Base-by-base conservation (phyloP, 1,139 yeast species). In the Yamadazyma diddensiae region DNA sequence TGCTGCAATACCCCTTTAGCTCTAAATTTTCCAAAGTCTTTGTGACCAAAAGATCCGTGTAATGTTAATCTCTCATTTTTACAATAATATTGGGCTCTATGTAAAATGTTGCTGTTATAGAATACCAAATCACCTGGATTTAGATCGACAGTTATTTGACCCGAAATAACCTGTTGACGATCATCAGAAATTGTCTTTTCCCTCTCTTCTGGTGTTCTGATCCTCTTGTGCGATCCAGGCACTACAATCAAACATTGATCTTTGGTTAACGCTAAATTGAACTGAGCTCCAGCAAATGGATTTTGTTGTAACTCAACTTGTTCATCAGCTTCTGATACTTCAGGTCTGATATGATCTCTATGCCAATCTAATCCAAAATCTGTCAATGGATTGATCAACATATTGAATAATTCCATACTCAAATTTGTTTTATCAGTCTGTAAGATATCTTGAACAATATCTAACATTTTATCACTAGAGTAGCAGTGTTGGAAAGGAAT, bases 321-420 rank as follows among this genome's bases (percentile, higher is more conserved):
- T 47, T 74, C 80, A 47, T 73, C 70, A 34, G 66, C 73, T 2
- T 61, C 62, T 4, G 70, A 53, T 6, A 57, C 76, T 25, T 72
- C 77, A 4, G 78, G 77, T 39, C 63, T 65, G 35, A 74, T 70
- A 41, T 70, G 68, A 47, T 74, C 80, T 28, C 80, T 55, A 50
- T 74, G 79, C 80, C 79, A 74, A 40, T 71, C 74, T 46, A 74
- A 62, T 7, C 69, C 78, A 47, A 74, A 74, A 49, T 74, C 77
- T 10, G 76, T 69, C 39, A 71, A 58, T 2, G 80, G 80, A 42
- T 73, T 73, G 44, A 73, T 72, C 41, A 74, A 62, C 79, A 74
- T 73, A 46, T 74, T 74, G 49, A 74, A 63, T 35, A 74, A 59
- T 45, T 73, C 79, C 79, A 74, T 73, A 5, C 65, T 59, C 30